Evolutionary conservation across 225 moss, liverwort and hornwort genomes (phyloP).

Genomic region (Rhytidiadelphus loreus): DNA sequence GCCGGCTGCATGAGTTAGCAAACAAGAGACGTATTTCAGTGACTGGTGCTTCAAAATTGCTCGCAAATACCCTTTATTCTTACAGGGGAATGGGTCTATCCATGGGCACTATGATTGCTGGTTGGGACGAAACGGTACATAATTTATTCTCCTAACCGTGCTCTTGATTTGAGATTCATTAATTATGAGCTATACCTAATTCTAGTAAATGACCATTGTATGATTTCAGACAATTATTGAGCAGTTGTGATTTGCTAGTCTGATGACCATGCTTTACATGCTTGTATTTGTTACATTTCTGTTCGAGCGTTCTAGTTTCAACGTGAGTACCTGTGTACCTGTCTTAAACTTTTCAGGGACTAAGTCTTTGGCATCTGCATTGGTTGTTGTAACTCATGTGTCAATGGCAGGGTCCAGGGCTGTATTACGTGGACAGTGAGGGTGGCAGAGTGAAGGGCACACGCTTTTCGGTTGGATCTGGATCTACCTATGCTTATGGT

Average conservation of each 20-base stretch:
- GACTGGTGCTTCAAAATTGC: slow-evolving; percentile 79
- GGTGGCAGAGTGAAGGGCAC: slow-evolving; percentile 79
- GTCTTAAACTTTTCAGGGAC: not conserved
- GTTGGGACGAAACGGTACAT: slow-evolving; percentile 84
- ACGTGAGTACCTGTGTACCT: not conserved
- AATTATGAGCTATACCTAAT: not conserved
- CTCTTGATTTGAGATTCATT: not conserved
- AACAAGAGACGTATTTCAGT: slow-evolving; percentile 85
- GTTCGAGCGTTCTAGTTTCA: not conserved
- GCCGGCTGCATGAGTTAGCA: slow-evolving; percentile 72
- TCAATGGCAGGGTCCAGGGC: slow-evolving; percentile 58
- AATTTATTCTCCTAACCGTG: not conserved
- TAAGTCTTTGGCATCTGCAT: not conserved
- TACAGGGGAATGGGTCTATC: slow-evolving; percentile 92
- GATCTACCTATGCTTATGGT: slow-evolving; percentile 84
- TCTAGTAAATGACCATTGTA: slow-evolving; percentile 57
- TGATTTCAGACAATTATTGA: slow-evolving; percentile 8
- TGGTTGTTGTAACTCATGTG: not conserved
- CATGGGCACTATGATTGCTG: slow-evolving; percentile 95
- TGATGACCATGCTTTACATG: not conserved
- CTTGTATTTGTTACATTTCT: not conserved
- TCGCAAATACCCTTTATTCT: slow-evolving; percentile 77
- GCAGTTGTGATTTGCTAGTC: not conserved
- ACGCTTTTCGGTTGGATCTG: slow-evolving; percentile 81
- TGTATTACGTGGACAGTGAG: slow-evolving; percentile 87